phyloP scores from a whole-genome alignment of 345 rosid species.

The Microcos paniculata region DNA sequence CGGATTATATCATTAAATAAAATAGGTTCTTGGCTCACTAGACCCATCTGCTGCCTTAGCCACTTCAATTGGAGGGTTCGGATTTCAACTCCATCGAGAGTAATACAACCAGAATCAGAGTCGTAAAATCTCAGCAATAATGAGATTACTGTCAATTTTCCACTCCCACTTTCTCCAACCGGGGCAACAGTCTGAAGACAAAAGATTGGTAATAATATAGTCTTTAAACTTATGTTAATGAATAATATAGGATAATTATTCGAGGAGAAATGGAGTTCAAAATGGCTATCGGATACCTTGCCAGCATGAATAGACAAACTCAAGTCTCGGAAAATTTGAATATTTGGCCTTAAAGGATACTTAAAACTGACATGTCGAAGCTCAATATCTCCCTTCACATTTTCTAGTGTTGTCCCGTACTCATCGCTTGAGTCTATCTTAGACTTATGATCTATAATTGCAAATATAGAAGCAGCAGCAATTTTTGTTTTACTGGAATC shows the following conservation, averaged over 20 bases:
- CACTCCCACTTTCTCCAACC: constrained; percentile 40
- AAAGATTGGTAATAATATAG: neutral
- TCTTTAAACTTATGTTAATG: too few relatives aligned
- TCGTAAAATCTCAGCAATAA: constrained; percentile 35
- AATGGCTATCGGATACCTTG: constrained; percentile 9
- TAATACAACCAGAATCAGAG: constrained; percentile 33
- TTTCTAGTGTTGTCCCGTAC: constrained; percentile 50
- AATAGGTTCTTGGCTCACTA: constrained; percentile 35
- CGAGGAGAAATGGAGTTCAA: too few relatives aligned
- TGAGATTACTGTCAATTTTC: constrained; percentile 31
- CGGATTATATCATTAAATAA: constrained; percentile 29
- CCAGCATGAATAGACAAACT: constrained; percentile 27
- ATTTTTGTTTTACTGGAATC: constrained; percentile 37
- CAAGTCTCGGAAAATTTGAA: constrained; percentile 50
- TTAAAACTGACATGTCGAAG: constrained; percentile 27
- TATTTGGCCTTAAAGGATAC: constrained; percentile 73
- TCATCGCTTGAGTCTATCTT: constrained; percentile 70
- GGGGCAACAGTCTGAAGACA: constrained; percentile 29
- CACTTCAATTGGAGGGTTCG: constrained; percentile 28
- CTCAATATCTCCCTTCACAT: constrained; percentile 37
- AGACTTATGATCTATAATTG: constrained; percentile 44
- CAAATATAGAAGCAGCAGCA: constrained; percentile 31
- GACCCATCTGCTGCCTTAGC: constrained; percentile 38
- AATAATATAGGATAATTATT: too few relatives aligned
- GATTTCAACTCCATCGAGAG: constrained; percentile 33